Evolutionary conservation across 192 early-diverging fungal genomes (phyloP), one percentile per base, ranked within the genome.

Genomic region (Allomyces arbusculus): DNA sequence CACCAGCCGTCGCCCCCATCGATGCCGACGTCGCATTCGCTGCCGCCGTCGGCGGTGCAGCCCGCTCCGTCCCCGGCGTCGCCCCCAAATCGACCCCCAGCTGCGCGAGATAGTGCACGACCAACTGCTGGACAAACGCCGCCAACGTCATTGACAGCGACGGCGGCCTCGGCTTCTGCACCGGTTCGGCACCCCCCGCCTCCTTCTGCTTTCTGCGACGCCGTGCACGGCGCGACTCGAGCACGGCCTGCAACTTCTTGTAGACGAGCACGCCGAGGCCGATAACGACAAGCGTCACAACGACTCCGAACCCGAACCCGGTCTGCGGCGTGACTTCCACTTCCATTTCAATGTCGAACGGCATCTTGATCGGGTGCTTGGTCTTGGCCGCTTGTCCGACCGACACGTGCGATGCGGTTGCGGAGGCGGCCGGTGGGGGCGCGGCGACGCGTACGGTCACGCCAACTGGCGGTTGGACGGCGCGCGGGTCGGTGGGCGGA

Each of bases 111-210:
- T 71, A 63, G 62, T 70, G 64, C 55, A 25, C 26, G 3, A 65
- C 67, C n/a, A 67, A 65, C 63, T 28, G 64, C 61, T 24, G 61
- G 28, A 10, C 65, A 28, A 61, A 77, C 64, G 44, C 65, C 61
- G 66, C 75, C 75, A 20, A 73, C 76, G 20, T n/a, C 16, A 20
- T 14, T 3, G 62, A 68, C 10, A 75, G 28, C 7, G 72, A 73
- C 10, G 73, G 73, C n/a, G 68, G 50, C 8, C 69, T 67, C 50
- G 50, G 50, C 12, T 14, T 58, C 50, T 14, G 20, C 50, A n/a
- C 20, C 50, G 50, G 50, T n/a, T 14, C 12, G 50, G 50, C 12
- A 6, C 16, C 4, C 12, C 20, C 50, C 50, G 50, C 50, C 16
- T 20, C 20, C 16, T 58, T 58, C 16, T 58, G 16, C 33, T 40